phyloP scores from a whole-genome alignment of 1,139 yeast species.

The Suhomyces panamericanus region DNA sequence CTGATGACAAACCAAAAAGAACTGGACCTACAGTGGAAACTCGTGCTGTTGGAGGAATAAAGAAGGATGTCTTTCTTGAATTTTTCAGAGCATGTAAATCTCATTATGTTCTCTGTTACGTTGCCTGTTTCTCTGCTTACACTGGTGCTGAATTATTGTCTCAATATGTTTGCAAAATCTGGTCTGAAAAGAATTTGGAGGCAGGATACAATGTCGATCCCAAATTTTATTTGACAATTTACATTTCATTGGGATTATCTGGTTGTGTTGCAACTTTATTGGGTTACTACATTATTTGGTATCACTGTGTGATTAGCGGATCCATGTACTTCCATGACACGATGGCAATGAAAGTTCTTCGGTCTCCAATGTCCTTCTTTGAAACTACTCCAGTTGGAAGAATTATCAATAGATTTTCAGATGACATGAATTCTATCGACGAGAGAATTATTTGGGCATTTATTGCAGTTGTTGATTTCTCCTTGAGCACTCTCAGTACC shows the following conservation, averaged over 20 bases:
- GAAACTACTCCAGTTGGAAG: slow-evolving; percentile 36
- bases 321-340: slow-evolving; percentile 27
- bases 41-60: slow-evolving; percentile 26
- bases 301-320: slow-evolving; percentile 28
- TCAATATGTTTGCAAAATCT: slow-evolving; percentile 25
- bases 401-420: slow-evolving; percentile 32
- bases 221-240: slow-evolving; percentile 21
- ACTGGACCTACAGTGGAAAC: slow-evolving; percentile 24
- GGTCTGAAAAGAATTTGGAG: slow-evolving; percentile 29
- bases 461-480: slow-evolving; percentile 25
- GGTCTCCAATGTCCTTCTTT: slow-evolving; percentile 36
- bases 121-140: slow-evolving; percentile 19
- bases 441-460: slow-evolving; percentile 34
- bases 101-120: slow-evolving; percentile 23
- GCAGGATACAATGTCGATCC: slow-evolving; percentile 24
- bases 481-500: slow-evolving; percentile 26
- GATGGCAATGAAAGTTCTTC: slow-evolving; percentile 27
- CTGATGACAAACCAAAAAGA: slow-evolving; percentile 17
- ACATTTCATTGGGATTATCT: slow-evolving; percentile 23
- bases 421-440: slow-evolving; percentile 36
- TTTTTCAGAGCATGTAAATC: slow-evolving; percentile 30
- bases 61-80: slow-evolving; percentile 24
- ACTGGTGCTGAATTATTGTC: slow-evolving; percentile 21
- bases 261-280: slow-evolving; percentile 26
- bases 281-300: slow-evolving; percentile 29